phyloP scores from a whole-genome alignment of 768 basidiomycete species.

The Lactarius psammicola region DNA sequence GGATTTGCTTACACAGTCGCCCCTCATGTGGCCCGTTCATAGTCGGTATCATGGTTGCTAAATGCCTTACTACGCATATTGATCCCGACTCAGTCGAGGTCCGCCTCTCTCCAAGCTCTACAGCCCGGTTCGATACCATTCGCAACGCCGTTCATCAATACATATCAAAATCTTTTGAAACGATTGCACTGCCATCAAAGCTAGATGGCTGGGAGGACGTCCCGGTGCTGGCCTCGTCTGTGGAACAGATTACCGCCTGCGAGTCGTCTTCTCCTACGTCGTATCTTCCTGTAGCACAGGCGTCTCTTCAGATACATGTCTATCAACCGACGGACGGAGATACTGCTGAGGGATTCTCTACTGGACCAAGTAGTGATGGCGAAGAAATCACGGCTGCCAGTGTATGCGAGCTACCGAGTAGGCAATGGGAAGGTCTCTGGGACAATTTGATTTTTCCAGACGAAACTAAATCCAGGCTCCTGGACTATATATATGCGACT shows the following conservation, averaged over 20 bases:
- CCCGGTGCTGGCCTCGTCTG: slow-evolving; percentile 64
- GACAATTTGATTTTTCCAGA: slow-evolving; percentile 82
- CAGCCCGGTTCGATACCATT: slow-evolving; percentile 74
- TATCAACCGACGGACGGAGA: slow-evolving; percentile 77
- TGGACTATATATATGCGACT: slow-evolving; percentile 95
- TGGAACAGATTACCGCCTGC: slow-evolving; percentile 73
- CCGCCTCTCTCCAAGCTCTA: slow-evolving; percentile 63
- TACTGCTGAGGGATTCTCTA: slow-evolving; percentile 69
- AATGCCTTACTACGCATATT: background rate
- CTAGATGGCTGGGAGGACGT: slow-evolving; percentile 80
- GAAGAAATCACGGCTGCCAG: slow-evolving; percentile 85
- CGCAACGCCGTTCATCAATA: slow-evolving; percentile 59
- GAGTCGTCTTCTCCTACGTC: slow-evolving; percentile 58
- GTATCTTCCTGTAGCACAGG: slow-evolving; percentile 55
- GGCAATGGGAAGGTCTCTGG: slow-evolving; percentile 89
- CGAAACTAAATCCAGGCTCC: slow-evolving; percentile 80
- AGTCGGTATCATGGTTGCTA: slow-evolving; percentile 39
- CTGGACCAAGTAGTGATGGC: slow-evolving; percentile 51
- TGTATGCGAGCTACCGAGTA: slow-evolving; percentile 84
- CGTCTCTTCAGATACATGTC: slow-evolving; percentile 76
- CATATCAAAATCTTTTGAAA: slow-evolving; percentile 55
- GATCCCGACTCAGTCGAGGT: slow-evolving; percentile 65
- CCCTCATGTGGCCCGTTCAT: slow-evolving; percentile 62
- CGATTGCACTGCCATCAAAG: slow-evolving; percentile 66
- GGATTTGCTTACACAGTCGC: slow-evolving; percentile 7